phyloP scores from a whole-genome alignment of 495 filamentous ascomycete species.

The Bryoglossum gracile region DNA sequence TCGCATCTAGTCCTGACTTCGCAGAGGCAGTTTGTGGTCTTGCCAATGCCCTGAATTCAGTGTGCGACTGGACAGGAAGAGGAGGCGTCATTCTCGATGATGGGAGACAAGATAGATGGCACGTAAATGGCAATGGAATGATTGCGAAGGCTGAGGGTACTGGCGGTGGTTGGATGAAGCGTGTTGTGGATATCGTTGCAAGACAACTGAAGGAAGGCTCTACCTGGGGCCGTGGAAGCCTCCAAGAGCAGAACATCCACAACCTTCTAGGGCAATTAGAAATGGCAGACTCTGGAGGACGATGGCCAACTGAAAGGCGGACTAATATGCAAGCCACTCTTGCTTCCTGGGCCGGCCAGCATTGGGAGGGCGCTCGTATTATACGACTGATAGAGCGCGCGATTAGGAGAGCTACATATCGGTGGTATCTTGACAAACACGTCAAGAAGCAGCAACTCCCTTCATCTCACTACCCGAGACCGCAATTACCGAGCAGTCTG shows the following conservation, averaged over 20 bases:
- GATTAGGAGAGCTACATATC: slow-evolving; percentile 65
- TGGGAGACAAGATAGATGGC: slow-evolving; percentile 82
- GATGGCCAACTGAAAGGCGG: slow-evolving; percentile 30
- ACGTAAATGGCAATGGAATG: slow-evolving; percentile 82
- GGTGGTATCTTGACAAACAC: slow-evolving; percentile 84
- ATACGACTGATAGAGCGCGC: slow-evolving; percentile 84
- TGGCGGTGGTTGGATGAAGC: slow-evolving; percentile 80
- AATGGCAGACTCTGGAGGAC: slow-evolving; percentile 29
- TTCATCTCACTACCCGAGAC: slow-evolving; percentile 57
- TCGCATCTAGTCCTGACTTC: slow-evolving; percentile 87
- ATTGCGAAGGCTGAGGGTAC: slow-evolving; percentile 54
- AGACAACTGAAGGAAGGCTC: slow-evolving; percentile 86
- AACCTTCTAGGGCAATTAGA: slow-evolving; percentile 44
- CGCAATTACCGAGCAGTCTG: slow-evolving; percentile 65
- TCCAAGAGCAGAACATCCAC: slow-evolving; percentile 44
- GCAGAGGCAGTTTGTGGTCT: slow-evolving; percentile 95
- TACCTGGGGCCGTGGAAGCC: slow-evolving; percentile 71
- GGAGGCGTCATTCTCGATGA: slow-evolving; percentile 70
- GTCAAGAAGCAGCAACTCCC: slow-evolving; percentile 52
- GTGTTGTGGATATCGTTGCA: slow-evolving; percentile 90
- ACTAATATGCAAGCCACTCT: slow-evolving; percentile 25
- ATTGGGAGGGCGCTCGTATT: slow-evolving; percentile 84
- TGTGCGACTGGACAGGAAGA: slow-evolving; percentile 90
- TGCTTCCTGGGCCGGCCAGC: slow-evolving; percentile 60
- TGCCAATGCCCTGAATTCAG: slow-evolving; percentile 92